phyloP scores from a whole-genome alignment of 768 basidiomycete species.

The Mycena alexandri region DNA sequence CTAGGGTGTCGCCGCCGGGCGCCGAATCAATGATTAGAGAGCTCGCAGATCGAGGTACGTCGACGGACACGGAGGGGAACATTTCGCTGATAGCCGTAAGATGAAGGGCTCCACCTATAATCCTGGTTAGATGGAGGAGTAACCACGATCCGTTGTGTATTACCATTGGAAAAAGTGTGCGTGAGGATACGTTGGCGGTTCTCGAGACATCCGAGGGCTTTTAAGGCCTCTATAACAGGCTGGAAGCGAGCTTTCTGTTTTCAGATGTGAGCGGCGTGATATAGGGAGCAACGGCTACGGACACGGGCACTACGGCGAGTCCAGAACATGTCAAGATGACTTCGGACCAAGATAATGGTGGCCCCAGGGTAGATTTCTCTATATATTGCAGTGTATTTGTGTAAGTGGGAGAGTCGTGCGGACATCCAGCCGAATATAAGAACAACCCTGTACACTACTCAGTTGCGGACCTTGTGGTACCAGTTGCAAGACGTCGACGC shows the following conservation, averaged over 20 bases:
- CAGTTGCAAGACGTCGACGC: not conserved
- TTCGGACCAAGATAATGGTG: conserved; percentile 56
- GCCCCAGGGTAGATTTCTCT: conserved; percentile 57
- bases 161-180: conserved; percentile 65
- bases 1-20: conserved; percentile 52
- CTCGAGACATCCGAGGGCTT: conserved; percentile 51
- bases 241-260: conserved; percentile 40
- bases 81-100: conserved; percentile 51
- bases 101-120: conserved; percentile 57
- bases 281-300: not conserved
- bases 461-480: conserved; percentile 20
- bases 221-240: conserved; percentile 53
- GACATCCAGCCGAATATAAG: conserved; percentile 52
- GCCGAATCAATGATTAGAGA: conserved; percentile 61
- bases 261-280: not conserved
- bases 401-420: conserved; percentile 58
- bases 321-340: conserved; percentile 51
- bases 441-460: conserved; percentile 14
- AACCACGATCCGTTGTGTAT: too few species aligned
- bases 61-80: conserved; percentile 41
- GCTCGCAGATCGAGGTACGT: conserved; percentile 39
- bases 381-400: conserved; percentile 60
- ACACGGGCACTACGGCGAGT: not conserved
- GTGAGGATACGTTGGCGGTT: conserved; percentile 52
- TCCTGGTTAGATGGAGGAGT: too few species aligned